Evolutionary conservation across 495 filamentous ascomycete genomes (phyloP), one percentile per base, ranked within the genome.

Genomic region (Parmelia sp.): DNA sequence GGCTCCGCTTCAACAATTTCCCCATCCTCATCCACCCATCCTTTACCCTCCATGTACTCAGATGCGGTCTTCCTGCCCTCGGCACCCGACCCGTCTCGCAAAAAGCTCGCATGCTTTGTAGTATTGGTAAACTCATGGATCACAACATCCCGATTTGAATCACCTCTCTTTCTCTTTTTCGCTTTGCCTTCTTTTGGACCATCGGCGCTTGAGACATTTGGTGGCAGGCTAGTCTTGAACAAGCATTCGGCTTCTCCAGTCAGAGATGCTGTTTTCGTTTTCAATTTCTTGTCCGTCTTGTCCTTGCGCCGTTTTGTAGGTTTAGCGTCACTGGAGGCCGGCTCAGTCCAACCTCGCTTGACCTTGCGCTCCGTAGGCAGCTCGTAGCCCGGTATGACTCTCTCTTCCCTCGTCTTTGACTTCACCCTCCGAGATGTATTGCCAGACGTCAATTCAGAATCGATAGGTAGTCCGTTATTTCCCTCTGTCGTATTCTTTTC

Each of bases 341-440:
- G 79, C 45, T 88, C 87, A 12, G 89, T 93, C 94, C 94, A 97
- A 19, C 93, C 94, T 64, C 94, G 79, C 77, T 93, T 95, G 53
- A 98, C 86, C 69, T 87, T 86, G 44, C 94, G 81, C 35, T 80
- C 86, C 27, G 14, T 8, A 9, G 87, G 78, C 27, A 98, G 75
- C 68, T 91, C 86, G 45, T 88, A 75, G 4, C 90, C 94, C 15
- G 82, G 79, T 0, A 96, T 65, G 2, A 88, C 80, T 36, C 84
- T 81, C 27, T 84, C 77, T 44, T 84, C 84, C 71, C 89, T 90
- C 63, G 79, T 74, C 77, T 91, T 92, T 65, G 73, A 71, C 35
- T 68, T 60, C 73, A 69, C 71, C 69, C 67, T 37, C 73, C 68
- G 55, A 75, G 68, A 45, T 66, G 47, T 57, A 74, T 56, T 78